These are phyloP conservation scores for Ilex aquifolium DNA, from an alignment of 257 asterid genomes.

Conservation along the genomic window DNA sequence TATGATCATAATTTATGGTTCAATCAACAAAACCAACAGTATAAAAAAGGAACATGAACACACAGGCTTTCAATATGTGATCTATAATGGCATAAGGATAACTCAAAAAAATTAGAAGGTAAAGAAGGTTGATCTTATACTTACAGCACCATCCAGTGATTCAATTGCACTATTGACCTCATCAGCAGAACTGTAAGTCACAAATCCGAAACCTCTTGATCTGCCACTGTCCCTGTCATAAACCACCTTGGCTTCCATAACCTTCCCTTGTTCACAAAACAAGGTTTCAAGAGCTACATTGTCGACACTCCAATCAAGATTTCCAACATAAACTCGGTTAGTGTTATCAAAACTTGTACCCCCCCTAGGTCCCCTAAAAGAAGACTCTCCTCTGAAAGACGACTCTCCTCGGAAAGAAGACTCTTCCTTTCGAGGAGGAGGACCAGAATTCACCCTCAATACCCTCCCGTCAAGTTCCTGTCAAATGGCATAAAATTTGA, in stretches of 20 bases:
- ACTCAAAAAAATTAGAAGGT: no score
- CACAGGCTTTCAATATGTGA: no score
- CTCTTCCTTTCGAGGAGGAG: slow-evolving; percentile 70
- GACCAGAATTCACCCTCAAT: slow-evolving; percentile 78
- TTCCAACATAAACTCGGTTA: slow-evolving; percentile 71
- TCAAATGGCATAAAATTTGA: slow-evolving; percentile 3
- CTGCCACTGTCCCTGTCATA: slow-evolving; percentile 82
- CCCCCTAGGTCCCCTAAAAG: slow-evolving; percentile 54
- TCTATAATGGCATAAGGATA: no score
- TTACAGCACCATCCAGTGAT: slow-evolving; percentile 65
- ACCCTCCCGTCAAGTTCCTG: slow-evolving; percentile 83
- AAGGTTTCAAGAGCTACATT: slow-evolving; percentile 56
- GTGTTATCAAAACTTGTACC: slow-evolving; percentile 36
- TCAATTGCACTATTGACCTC: slow-evolving; percentile 65
- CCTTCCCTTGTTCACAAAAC: slow-evolving; percentile 72
- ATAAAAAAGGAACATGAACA: no score
- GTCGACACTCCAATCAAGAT: slow-evolving; percentile 90
- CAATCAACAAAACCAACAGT: no score
- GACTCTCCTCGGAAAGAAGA: slow-evolving; percentile 21
- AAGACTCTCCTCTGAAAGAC: slow-evolving; percentile 15
- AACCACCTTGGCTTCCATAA: slow-evolving; percentile 73
- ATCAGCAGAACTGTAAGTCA: slow-evolving; percentile 51
- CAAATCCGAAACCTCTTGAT: slow-evolving; percentile 92
- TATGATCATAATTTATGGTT: no score
- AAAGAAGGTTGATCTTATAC: slow-evolving; percentile 7